Evolutionary conservation across 495 filamentous ascomycete species (phyloP).

Genomic region (Pyrenopolyporus hunteri): DNA sequence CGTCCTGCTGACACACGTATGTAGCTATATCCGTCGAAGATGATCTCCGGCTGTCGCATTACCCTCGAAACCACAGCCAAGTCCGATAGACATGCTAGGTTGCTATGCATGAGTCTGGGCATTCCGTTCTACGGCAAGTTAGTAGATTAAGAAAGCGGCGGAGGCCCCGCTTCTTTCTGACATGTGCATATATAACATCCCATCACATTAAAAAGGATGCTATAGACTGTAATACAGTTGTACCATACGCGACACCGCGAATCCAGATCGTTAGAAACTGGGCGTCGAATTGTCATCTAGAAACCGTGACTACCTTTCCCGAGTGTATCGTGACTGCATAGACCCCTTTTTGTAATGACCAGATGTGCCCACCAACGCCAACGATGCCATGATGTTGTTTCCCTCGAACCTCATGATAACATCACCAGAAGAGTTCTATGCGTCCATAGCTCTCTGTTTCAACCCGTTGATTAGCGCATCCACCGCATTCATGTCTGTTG

Average conservation of each 20-base stretch:
- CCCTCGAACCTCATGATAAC: neutral
- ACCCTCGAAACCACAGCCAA: slow-evolving; percentile 86
- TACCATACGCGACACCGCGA: slow-evolving; percentile 25
- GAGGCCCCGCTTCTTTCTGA: neutral
- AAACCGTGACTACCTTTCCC: slow-evolving; percentile 9
- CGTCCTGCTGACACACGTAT: slow-evolving; percentile 31
- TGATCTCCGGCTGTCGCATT: slow-evolving; percentile 91
- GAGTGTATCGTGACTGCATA: slow-evolving; percentile 18
- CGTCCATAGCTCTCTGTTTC: slow-evolving; percentile 56
- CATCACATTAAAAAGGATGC: neutral
- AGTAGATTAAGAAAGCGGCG: slow-evolving; percentile 37
- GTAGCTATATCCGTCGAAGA: slow-evolving; percentile 79
- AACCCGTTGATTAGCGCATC: slow-evolving; percentile 74
- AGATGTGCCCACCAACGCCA: slow-evolving; percentile 43
- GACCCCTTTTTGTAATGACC: slow-evolving; percentile 16
- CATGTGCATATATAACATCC: slow-evolving; percentile 29
- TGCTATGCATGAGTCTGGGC: slow-evolving; percentile 82
- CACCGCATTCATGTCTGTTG: slow-evolving; percentile 82
- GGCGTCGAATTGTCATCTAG: neutral
- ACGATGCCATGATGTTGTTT: slow-evolving; percentile 35
- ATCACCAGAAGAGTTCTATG: slow-evolving; percentile 19
- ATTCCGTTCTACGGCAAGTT: slow-evolving; percentile 82
- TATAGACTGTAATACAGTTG: slow-evolving; percentile 31
- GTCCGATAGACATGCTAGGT: slow-evolving; percentile 87
- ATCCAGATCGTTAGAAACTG: slow-evolving; percentile 1